These are phyloP conservation scores for Hemerocallis citrina DNA, from an alignment of 106 monocot genomes.

Conservation along the genomic window DNA sequence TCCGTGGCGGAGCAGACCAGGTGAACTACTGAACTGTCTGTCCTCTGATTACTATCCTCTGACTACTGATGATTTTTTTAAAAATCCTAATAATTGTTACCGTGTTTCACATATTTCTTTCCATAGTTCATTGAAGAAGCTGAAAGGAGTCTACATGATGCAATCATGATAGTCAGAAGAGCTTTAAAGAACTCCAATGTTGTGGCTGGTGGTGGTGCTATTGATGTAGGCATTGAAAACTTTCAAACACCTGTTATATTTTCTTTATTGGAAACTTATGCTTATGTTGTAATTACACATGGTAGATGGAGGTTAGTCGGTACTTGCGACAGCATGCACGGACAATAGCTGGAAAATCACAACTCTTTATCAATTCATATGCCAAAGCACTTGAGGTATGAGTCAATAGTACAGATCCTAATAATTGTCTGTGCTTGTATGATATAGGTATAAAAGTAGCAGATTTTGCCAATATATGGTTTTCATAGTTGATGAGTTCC, in stretches of 20 bases:
- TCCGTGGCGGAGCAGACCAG: constrained; percentile 94
- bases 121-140: constrained; percentile 94
- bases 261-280: background rate
- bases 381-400: constrained; percentile 97
- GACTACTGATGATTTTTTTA: background rate
- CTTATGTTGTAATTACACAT: no score
- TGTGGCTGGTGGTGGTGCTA: constrained; percentile 93
- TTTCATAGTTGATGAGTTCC: background rate
- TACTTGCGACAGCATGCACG: constrained; percentile 73
- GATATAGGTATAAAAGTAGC: background rate
- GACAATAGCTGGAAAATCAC: constrained; percentile 85
- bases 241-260: background rate
- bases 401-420: no score
- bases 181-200: constrained; percentile 90
- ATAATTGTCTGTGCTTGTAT: background rate
- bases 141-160: constrained; percentile 92
- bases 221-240: constrained; percentile 69
- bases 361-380: constrained; percentile 84
- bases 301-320: constrained; percentile 87
- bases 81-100: background rate
- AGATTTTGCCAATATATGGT: background rate
- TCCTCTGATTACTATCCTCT: background rate
- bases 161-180: constrained; percentile 96
- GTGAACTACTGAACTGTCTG: constrained; percentile 16
- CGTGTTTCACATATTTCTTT: background rate